A percentile compares a stretch with the other conserved stretches of the same genome.
phyloP scores from a whole-genome alignment of 768 basidiomycete genomes.

The Termitomyces sp. region DNA sequence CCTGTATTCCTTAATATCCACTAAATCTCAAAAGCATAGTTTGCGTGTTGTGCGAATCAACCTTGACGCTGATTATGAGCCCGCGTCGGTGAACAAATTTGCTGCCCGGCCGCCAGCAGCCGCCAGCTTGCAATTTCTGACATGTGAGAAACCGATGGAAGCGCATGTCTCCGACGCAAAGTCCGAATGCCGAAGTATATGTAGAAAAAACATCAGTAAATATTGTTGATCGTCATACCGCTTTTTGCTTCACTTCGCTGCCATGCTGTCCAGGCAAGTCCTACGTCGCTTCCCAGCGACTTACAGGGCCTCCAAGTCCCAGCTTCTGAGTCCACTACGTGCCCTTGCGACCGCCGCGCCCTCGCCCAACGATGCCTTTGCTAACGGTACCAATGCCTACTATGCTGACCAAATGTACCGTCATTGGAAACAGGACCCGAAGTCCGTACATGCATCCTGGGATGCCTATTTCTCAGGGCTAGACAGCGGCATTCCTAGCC shows the following conservation, averaged over 20 bases:
- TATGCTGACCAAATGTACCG: conserved; percentile 98
- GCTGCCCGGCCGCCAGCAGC: too few species aligned
- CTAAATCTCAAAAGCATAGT: background rate
- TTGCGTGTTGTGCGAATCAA: too few species aligned
- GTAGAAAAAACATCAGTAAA: background rate
- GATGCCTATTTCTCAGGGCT: conserved; percentile 90
- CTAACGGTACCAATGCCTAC: conserved; percentile 92
- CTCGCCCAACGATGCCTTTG: conserved; percentile 82
- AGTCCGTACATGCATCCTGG: conserved; percentile 93
- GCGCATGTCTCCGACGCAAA: background rate
- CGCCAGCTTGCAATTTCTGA: too few species aligned
- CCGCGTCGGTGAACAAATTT: too few species aligned
- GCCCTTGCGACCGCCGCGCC: conserved; percentile 49
- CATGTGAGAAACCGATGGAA: too few species aligned
- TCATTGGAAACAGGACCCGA: conserved; percentile 86
- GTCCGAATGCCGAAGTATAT: background rate
- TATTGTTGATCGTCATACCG: background rate
- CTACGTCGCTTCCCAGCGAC: conserved; percentile 27
- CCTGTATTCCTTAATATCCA: background rate
- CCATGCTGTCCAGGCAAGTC: conserved; percentile 33
- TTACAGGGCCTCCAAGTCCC: conserved; percentile 13
- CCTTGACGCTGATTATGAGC: too few species aligned
- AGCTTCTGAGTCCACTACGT: conserved; percentile 18
- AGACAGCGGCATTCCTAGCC: conserved; percentile 78
- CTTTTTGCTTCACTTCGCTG: conserved; percentile 1